Percentiles rank a stretch among this genome's conserved stretches.
phyloP scores from a whole-genome alignment of 352 stramenopile species.

The Stramenopiles sp. region DNA sequence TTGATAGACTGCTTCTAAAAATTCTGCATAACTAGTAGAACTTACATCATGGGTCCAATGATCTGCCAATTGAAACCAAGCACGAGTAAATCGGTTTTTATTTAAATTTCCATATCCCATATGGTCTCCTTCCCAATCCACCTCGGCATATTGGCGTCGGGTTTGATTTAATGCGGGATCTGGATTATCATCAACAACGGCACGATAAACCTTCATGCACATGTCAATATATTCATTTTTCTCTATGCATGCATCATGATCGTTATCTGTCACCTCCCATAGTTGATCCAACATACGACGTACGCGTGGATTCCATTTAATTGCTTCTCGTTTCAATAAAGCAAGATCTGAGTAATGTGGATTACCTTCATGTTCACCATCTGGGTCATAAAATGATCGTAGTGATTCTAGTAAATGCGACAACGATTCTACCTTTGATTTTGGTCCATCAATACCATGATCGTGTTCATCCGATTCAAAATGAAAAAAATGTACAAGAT shows the following conservation, averaged over 20 bases:
- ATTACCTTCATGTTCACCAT: not conserved
- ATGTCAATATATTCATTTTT: not conserved
- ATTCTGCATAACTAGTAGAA: not conserved
- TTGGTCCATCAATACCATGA: not conserved
- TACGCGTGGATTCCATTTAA: not conserved
- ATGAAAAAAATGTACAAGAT: not conserved
- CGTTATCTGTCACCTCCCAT: not conserved
- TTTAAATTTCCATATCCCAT: not conserved
- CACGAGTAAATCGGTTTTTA: not conserved
- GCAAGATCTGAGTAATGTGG: not conserved
- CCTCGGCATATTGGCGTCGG: not conserved
- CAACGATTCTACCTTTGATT: not conserved
- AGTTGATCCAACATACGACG: not conserved
- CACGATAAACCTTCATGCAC: not conserved
- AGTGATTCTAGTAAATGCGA: not conserved
- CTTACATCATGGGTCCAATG: not conserved
- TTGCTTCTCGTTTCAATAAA: not conserved
- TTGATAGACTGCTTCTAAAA: not conserved
- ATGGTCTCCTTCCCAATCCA: not conserved
- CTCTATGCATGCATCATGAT: not conserved
- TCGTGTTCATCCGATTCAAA: not conserved
- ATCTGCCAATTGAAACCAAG: not conserved
- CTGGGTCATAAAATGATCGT: not conserved
- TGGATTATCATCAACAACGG: not conserved
- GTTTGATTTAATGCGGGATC: not conserved